Percentiles rank a stretch among this genome's conserved stretches.
phyloP scores from a whole-genome alignment of 495 filamentous ascomycete species.

The Tetracladium marchalianum region DNA sequence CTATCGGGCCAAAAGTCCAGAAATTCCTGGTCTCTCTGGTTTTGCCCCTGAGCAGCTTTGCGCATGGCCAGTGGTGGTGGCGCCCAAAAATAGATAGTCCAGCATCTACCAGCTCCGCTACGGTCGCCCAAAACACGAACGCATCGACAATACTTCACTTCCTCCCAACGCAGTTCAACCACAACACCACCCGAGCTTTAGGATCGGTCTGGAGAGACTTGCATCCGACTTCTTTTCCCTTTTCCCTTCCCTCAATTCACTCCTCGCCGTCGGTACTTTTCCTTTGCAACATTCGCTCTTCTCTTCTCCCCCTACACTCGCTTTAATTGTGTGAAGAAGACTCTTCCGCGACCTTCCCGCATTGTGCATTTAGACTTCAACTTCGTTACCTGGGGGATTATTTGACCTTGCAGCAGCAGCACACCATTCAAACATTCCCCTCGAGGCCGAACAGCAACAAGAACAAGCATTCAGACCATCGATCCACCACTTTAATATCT shows the following conservation, averaged over 20 bases:
- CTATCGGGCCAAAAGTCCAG: neutral
- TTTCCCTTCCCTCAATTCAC: neutral
- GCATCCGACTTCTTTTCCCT: neutral
- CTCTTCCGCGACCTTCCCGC: neutral
- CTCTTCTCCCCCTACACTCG: slow-evolving; percentile 1
- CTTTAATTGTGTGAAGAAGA: neutral
- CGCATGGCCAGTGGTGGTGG: too few relatives aligned
- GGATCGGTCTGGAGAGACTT: neutral
- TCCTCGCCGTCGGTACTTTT: neutral
- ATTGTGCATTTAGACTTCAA: too few relatives aligned
- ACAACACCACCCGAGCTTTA: neutral
- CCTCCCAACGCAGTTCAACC: too few relatives aligned
- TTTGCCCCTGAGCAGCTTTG: neutral
- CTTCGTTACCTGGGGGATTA: slow-evolving; percentile 11
- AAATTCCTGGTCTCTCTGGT: neutral
- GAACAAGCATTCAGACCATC: neutral
- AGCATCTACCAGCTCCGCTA: neutral
- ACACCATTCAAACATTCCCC: neutral
- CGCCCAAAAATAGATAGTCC: neutral
- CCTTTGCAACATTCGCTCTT: slow-evolving; percentile 5
- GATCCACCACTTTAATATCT: neutral
- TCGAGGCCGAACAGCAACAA: neutral
- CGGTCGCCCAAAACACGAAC: too few relatives aligned
- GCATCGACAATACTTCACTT: too few relatives aligned
- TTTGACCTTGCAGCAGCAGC: neutral